Percentiles rank a stretch among this genome's conserved stretches.
Conservation (phyloP, 331 rosid genomes). For the Rosa hybrid region DNA sequence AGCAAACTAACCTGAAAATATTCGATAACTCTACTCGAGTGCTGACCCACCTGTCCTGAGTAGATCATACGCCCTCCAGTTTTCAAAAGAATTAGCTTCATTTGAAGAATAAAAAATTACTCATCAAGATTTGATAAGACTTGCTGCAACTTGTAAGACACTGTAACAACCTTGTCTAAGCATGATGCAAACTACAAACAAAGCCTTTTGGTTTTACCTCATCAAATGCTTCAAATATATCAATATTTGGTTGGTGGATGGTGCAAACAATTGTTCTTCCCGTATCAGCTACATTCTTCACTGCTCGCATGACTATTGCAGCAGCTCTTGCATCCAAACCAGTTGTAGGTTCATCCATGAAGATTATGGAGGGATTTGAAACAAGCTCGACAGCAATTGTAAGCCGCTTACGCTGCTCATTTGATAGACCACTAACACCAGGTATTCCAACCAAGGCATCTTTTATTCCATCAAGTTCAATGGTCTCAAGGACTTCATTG, state of each 20-base stretch:
- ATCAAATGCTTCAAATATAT: conserved; percentile 61
- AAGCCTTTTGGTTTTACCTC: conserved; percentile 44
- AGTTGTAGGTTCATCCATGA: conserved; percentile 64
- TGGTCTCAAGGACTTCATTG: conserved; percentile 55
- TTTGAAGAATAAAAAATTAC: neutral
- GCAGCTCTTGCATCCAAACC: conserved; percentile 68
- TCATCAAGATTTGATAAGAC: neutral
- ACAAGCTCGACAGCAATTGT: conserved; percentile 62
- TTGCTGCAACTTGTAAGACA: neutral
- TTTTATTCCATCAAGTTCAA: conserved; percentile 53
- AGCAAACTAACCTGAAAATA: conserved; percentile 59
- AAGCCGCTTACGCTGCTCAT: conserved; percentile 60
- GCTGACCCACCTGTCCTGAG: conserved; percentile 52
- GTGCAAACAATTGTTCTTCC: conserved; percentile 67
- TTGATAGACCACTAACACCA: conserved; percentile 53
- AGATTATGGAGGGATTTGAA: conserved; percentile 57
- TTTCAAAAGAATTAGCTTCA: conserved; percentile 57
- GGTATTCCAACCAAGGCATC: conserved; percentile 58
- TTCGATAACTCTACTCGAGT: conserved; percentile 46
- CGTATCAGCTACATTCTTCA: conserved; percentile 55
- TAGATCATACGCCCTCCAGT: conserved; percentile 56
- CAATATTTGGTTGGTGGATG: conserved; percentile 62
- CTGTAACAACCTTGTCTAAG: neutral
- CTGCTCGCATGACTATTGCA: conserved; percentile 62
- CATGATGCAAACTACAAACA: neutral